A percentile compares a stretch with the other conserved stretches of the same genome.
Conservation (phyloP, 768 basidiomycete genomes). For the Russula virescens region DNA sequence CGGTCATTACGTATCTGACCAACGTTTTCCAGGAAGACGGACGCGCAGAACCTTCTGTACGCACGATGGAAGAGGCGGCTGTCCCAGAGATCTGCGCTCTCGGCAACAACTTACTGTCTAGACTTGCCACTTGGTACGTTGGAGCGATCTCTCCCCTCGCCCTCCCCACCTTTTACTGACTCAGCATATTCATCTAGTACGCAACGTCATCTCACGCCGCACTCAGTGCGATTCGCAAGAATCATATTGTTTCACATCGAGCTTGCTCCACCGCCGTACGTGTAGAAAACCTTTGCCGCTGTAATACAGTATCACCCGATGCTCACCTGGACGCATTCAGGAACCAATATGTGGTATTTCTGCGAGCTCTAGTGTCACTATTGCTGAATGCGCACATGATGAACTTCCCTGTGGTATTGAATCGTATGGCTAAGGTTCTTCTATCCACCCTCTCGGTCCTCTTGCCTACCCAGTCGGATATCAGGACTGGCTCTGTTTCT, state of each 20-base stretch:
- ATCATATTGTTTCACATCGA: constrained; percentile 59
- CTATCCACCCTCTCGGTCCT: constrained; percentile 18
- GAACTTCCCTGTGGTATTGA: constrained; percentile 13
- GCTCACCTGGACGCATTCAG: constrained; percentile 2
- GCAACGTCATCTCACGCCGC: constrained; percentile 48
- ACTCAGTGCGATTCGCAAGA: constrained; percentile 47
- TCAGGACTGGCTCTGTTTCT: constrained; percentile 26
- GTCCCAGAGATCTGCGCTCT: constrained; percentile 48
- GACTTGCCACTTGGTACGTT: constrained; percentile 46
- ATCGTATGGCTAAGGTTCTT: constrained; percentile 22
- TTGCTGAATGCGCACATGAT: constrained; percentile 15
- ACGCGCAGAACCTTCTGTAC: constrained; percentile 45
- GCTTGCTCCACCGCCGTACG: constrained; percentile 45
- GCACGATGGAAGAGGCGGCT: constrained; percentile 49
- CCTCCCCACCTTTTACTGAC: not conserved
- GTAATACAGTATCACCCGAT: not conserved
- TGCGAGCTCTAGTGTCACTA: constrained; percentile 14
- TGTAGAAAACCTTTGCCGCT: not conserved
- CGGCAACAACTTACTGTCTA: constrained; percentile 47
- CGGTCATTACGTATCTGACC: constrained; percentile 7
- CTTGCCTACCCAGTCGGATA: constrained; percentile 29
- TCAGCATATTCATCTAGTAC: constrained; percentile 36
- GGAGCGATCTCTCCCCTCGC: not conserved
- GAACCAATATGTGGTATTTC: constrained; percentile 14
- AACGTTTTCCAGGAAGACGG: constrained; percentile 39